Percentiles rank a stretch among this genome's conserved stretches.
Evolutionary conservation across 225 moss, liverwort and hornwort species (phyloP).

Genomic region (Sphagnum contortum): DNA sequence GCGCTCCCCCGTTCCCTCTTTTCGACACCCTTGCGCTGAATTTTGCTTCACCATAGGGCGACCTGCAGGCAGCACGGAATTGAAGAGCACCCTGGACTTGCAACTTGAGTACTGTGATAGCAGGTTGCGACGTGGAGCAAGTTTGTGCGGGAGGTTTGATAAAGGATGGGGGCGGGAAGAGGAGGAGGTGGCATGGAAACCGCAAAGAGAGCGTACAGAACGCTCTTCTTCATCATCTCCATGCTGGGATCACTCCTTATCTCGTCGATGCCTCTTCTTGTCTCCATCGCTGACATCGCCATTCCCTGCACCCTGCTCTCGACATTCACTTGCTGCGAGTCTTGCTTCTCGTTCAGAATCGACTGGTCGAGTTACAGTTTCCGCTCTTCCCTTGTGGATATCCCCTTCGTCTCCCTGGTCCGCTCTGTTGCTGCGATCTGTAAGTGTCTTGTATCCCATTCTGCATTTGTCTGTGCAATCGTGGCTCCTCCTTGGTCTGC

Average conservation of each 20-base stretch:
- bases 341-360: slow-evolving; percentile 39
- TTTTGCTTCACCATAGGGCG: too few species aligned
- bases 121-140: too few species aligned
- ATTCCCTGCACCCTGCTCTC: slow-evolving; percentile 14
- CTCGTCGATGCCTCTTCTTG: slow-evolving; percentile 41
- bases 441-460: slow-evolving; percentile 5
- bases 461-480: too few species aligned
- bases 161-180: neutral
- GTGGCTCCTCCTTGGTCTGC: too few species aligned
- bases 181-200: slow-evolving; percentile 15
- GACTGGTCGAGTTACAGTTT: slow-evolving; percentile 53
- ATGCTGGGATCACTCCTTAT: slow-evolving; percentile 44
- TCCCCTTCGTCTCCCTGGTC: slow-evolving; percentile 39
- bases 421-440: slow-evolving; percentile 42
- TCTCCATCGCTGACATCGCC: slow-evolving; percentile 34
- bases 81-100: too few species aligned
- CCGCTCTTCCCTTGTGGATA: slow-evolving; percentile 39
- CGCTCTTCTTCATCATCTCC: slow-evolving; percentile 37
- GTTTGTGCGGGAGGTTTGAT: too few species aligned
- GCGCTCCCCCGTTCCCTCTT: too few species aligned
- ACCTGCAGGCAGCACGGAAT: too few species aligned
- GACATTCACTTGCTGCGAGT: slow-evolving; percentile 38
- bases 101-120: too few species aligned
- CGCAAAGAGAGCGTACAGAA: slow-evolving; percentile 31
- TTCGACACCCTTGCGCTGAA: too few species aligned